Conservation (phyloP, 2,329 filamentous ascomycete genomes). For the Exophiala viscosa region DNA sequence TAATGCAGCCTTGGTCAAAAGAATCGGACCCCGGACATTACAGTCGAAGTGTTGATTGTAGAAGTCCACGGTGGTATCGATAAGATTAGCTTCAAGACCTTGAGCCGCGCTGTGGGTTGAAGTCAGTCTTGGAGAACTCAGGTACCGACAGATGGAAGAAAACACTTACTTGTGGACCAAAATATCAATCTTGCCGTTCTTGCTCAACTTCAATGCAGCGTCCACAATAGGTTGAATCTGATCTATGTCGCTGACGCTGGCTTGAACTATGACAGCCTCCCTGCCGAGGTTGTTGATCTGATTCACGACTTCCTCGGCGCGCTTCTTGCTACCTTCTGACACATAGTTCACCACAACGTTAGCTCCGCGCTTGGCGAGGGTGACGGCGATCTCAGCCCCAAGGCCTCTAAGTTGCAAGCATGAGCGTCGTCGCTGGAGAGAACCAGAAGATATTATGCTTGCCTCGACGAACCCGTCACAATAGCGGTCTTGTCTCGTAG, state of each 20-base stretch:
- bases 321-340: constrained; percentile 57
- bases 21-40: constrained; percentile 1
- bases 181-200: constrained; percentile 4
- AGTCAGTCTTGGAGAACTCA: not conserved
- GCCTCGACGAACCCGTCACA: not conserved
- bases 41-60: constrained; percentile 17
- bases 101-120: constrained; percentile 13
- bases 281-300: constrained; percentile 60
- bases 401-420: constrained; percentile 34
- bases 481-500: not conserved
- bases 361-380: constrained; percentile 35
- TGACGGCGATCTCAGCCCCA: constrained; percentile 35
- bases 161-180: constrained; percentile 22
- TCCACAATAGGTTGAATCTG: not conserved
- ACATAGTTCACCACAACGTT: constrained; percentile 40
- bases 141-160: not conserved
- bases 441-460: no score
- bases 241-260: constrained; percentile 1
- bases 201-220: not conserved
- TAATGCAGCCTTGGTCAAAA: constrained; percentile 6
- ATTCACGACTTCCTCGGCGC: constrained; percentile 61
- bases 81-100: constrained; percentile 23
- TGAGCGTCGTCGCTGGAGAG: no score
- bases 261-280: constrained; percentile 34
- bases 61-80: constrained; percentile 23